phyloP scores from a whole-genome alignment of 345 rosid genomes.

The Salix suchowensis region DNA sequence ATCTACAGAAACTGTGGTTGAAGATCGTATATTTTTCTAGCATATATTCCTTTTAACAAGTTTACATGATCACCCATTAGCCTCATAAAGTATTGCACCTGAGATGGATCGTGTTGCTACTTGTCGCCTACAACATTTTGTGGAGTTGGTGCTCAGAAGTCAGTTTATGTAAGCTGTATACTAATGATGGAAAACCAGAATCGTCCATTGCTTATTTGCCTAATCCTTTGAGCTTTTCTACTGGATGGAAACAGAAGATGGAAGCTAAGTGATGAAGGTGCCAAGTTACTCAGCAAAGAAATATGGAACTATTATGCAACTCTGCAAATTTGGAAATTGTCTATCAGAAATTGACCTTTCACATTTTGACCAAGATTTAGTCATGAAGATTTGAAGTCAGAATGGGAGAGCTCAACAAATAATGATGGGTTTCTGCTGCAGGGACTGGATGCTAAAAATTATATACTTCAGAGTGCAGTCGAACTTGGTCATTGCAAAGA shows the following conservation, averaged over 20 bases:
- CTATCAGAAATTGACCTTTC: neutral
- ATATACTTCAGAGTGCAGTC: neutral
- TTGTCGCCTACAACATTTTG: neutral
- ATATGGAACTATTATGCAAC: neutral
- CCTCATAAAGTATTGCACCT: neutral
- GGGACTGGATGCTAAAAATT: neutral
- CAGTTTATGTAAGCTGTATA: neutral
- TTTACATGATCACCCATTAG: neutral
- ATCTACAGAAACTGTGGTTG: neutral
- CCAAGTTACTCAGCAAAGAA: neutral
- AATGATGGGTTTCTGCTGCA: neutral
- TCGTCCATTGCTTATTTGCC: neutral
- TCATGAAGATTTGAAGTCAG: neutral
- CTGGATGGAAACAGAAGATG: neutral
- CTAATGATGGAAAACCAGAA: neutral
- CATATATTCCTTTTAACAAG: neutral
- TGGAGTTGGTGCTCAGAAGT: neutral
- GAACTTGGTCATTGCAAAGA: neutral
- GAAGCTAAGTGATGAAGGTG: neutral
- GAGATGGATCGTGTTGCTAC: neutral
- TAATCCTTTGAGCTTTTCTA: conserved; percentile 1
- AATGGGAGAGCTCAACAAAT: neutral
- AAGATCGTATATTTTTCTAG: neutral
- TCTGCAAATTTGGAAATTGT: conserved; percentile 1
- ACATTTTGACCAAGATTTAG: no score